Evolutionary conservation across 2,329 filamentous ascomycete genomes (phyloP).

Genomic region (Monilinia fructigena): DNA sequence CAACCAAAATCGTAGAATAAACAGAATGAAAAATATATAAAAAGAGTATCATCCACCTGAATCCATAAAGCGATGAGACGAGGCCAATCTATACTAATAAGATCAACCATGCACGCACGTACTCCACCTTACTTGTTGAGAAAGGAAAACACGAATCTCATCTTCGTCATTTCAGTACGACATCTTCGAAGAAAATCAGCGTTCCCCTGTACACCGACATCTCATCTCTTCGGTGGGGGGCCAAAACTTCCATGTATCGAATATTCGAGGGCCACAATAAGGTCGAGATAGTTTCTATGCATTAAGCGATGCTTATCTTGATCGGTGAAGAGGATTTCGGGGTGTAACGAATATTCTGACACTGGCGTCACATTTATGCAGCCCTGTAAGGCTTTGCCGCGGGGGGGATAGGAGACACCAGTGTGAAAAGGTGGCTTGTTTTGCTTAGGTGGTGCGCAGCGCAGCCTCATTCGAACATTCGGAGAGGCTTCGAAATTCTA

Average conservation of each 20-base stretch:
- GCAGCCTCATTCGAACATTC: not conserved
- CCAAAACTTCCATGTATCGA: slow-evolving; percentile 15
- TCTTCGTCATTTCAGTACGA: not conserved
- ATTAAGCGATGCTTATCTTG: slow-evolving; percentile 22
- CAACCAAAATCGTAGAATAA: not conserved
- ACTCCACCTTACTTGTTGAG: slow-evolving; percentile 8
- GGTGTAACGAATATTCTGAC: slow-evolving; percentile 15
- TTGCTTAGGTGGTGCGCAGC: not conserved
- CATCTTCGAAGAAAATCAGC: not conserved
- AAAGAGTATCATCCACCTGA: slow-evolving; percentile 6
- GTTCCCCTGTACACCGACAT: slow-evolving; percentile 17
- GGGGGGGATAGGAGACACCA: not conserved
- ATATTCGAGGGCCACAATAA: slow-evolving; percentile 12
- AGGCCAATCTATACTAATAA: slow-evolving; percentile 12
- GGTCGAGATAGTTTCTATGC: not conserved
- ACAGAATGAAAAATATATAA: slow-evolving; percentile 6
- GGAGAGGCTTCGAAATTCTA: slow-evolving; percentile 4
- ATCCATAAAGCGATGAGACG: not conserved
- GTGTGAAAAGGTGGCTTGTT: not conserved
- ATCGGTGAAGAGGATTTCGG: slow-evolving; percentile 15
- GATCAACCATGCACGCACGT: not conserved
- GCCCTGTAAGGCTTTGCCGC: slow-evolving; percentile 15
- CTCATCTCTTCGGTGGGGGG: slow-evolving; percentile 6
- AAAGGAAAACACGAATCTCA: not conserved
- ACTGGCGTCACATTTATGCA: slow-evolving; percentile 22